Percentiles rank a stretch among this genome's conserved stretches.
Evolutionary conservation across 2,329 filamentous ascomycete genomes (phyloP).

Genomic region (Amauroascus niger): DNA sequence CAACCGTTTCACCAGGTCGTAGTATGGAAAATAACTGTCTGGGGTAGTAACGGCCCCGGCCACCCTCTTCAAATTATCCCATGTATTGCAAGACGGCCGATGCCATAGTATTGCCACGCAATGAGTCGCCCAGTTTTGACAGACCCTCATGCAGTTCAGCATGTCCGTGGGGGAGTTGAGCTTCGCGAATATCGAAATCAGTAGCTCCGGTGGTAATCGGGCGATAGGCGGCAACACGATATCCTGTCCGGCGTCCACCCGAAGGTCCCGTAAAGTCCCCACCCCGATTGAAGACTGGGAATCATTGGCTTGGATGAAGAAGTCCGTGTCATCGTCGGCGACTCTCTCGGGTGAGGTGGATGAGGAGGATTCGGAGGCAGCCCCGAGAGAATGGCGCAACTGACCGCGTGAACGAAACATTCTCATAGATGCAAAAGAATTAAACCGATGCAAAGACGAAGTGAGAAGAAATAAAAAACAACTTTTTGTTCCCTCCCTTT

Average conservation of each 20-base stretch:
- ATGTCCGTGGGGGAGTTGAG: constrained; percentile 67
- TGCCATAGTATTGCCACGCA: constrained; percentile 93
- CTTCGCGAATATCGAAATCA: constrained; percentile 85
- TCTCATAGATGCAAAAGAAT: background rate
- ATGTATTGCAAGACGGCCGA: constrained; percentile 79
- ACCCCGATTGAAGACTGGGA: constrained; percentile 84
- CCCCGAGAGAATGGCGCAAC: constrained; percentile 32
- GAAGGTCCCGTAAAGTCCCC: constrained; percentile 66
- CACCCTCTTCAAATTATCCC: constrained; percentile 69
- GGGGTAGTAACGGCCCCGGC: constrained; percentile 63
- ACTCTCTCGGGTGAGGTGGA: constrained; percentile 32
- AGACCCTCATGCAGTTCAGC: constrained; percentile 85
- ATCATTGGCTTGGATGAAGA: constrained; percentile 75
- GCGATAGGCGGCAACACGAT: constrained; percentile 54
- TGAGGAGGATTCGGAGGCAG: constrained; percentile 35
- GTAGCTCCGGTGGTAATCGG: constrained; percentile 81
- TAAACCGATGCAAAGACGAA: background rate
- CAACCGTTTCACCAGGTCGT: constrained; percentile 79
- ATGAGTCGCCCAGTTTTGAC: constrained; percentile 83
- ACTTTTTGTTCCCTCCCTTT: too few species aligned
- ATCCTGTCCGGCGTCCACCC: constrained; percentile 45
- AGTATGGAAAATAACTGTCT: constrained; percentile 78
- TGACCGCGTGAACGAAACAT: constrained; percentile 33
- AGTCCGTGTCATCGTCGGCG: constrained; percentile 84
- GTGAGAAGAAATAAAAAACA: too few species aligned